Percentiles rank a stretch among this genome's conserved stretches.
These are phyloP conservation scores for Protostelium mycophagum DNA, from an alignment of 78 protist species.

Conservation along the genomic window DNA sequence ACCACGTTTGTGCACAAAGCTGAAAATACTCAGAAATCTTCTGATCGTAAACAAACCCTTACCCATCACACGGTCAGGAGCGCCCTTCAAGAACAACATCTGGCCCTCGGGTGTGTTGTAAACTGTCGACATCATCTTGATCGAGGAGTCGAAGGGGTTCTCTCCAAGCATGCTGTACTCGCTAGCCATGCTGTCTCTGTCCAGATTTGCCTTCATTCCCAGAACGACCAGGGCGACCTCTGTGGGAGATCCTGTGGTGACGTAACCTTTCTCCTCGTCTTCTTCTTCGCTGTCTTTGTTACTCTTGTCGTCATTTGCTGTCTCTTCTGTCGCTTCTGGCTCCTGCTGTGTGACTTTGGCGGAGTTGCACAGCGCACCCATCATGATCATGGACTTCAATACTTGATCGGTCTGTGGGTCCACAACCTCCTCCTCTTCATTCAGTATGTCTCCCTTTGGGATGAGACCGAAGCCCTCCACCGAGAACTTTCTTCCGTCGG, in stretches of 20 bases:
- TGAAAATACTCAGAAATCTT: not conserved
- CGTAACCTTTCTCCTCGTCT: conserved; percentile 8
- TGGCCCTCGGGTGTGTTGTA: not conserved
- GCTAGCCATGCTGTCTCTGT: not conserved
- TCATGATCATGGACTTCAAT: not conserved
- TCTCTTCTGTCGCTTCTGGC: too few species aligned
- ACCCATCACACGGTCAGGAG: not conserved
- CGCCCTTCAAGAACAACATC: not conserved
- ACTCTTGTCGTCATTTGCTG: too few species aligned
- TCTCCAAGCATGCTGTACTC: not conserved
- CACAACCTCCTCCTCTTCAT: not conserved
- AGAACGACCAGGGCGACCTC: not conserved
- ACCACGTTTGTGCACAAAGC: not conserved
- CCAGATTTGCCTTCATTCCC: not conserved
- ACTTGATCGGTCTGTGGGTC: not conserved
- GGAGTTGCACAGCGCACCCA: not conserved
- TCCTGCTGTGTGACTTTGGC: not conserved
- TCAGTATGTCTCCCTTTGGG: not conserved
- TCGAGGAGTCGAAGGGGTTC: not conserved
- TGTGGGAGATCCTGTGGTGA: not conserved
- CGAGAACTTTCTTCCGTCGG: not conserved
- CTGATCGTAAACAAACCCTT: not conserved
- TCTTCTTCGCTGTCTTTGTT: not conserved
- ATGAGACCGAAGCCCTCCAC: not conserved
- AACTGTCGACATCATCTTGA: not conserved